Evolutionary conservation across 257 asterid species (phyloP), one percentile per base, ranked within the genome.

Genomic region (Mentha longifolia): DNA sequence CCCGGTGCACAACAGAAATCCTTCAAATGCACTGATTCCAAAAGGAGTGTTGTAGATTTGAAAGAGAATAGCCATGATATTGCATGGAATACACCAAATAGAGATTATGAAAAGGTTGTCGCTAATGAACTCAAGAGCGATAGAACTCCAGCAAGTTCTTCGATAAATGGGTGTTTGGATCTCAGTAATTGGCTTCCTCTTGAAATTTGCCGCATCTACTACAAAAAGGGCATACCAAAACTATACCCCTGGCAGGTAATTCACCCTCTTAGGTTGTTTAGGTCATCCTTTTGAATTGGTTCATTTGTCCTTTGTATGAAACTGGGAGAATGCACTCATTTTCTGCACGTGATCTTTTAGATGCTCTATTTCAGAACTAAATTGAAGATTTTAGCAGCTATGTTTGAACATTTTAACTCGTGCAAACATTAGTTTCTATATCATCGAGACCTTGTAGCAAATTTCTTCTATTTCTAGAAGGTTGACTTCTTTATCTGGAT

Each of bases 201-300:
- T 80, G 97, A 94, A 80, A 78, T 94, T 74, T 94, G 98, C 85
- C 83, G 71, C 74, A 75, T 83, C 47, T 94, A 91, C 85, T 82
- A 71, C 86, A 88, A 86, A 89, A 89, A 84, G 76, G 98, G 99
- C 57, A 88, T 94, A 76, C 72, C 90, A 43, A 88, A 87, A 80
- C 73, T 94, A 81, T 94, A 91, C 77, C 83, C 87, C 1, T 94
- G 99, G 99, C 99, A 94, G 97, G 99, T 91, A 84, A 41, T 16
- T 65, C 15, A 57, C 71, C 31, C 66, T 71, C 65, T 76, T 39
- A 10, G 73, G 22, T 80, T 46, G 9, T 75, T 72, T 14, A 10
- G 39, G 20, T 77, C 33, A 51, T 63, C 39, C 52, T 52, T 68
- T 65, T 58, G n/a, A 17, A 19, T 58, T 65, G 37, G 45, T 72